These are phyloP conservation scores for Aspergillus sp. DNA, from an alignment of 2,329 filamentous ascomycete species.

Conservation along the genomic window DNA sequence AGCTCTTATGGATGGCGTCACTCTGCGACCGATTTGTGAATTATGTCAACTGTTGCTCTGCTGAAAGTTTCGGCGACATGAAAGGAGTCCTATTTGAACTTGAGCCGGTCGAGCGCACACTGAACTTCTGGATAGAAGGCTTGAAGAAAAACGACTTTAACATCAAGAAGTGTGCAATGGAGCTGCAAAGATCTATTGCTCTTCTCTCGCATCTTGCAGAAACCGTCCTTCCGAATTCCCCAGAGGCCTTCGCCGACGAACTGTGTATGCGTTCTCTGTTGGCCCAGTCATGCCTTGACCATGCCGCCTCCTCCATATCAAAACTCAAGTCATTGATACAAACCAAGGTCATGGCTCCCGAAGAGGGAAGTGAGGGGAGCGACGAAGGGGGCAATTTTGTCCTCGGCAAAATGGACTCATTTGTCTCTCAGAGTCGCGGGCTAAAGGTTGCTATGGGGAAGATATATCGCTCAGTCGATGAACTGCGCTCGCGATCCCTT, in stretches of 20 bases:
- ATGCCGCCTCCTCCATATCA: slow-evolving; percentile 58
- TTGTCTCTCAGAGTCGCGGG: slow-evolving; percentile 67
- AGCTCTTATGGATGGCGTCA: slow-evolving; percentile 70
- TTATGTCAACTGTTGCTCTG: slow-evolving; percentile 67
- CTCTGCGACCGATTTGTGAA: slow-evolving; percentile 80
- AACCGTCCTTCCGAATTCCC: slow-evolving; percentile 61
- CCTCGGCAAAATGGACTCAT: slow-evolving; percentile 58
- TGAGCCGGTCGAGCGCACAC: slow-evolving; percentile 78
- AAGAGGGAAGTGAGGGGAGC: slow-evolving; percentile 60
- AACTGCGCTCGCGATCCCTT: slow-evolving; percentile 65
- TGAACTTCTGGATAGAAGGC: slow-evolving; percentile 82
- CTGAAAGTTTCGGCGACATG: slow-evolving; percentile 68
- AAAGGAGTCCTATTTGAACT: slow-evolving; percentile 76
- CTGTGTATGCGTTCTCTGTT: slow-evolving; percentile 66
- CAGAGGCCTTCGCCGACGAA: slow-evolving; percentile 68
- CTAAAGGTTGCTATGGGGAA: slow-evolving; percentile 77
- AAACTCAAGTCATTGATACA: slow-evolving; percentile 59
- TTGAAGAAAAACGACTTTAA: slow-evolving; percentile 77
- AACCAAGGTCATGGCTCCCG: slow-evolving; percentile 47
- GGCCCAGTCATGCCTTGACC: slow-evolving; percentile 75
- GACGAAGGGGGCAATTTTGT: slow-evolving; percentile 60
- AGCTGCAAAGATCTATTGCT: slow-evolving; percentile 74
- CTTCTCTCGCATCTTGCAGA: slow-evolving; percentile 80
- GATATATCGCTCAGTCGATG: slow-evolving; percentile 64
- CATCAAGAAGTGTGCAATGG: slow-evolving; percentile 69